Evolutionary conservation across 2,329 filamentous ascomycete species (phyloP).

Genomic region (Byssochlamys sp.): DNA sequence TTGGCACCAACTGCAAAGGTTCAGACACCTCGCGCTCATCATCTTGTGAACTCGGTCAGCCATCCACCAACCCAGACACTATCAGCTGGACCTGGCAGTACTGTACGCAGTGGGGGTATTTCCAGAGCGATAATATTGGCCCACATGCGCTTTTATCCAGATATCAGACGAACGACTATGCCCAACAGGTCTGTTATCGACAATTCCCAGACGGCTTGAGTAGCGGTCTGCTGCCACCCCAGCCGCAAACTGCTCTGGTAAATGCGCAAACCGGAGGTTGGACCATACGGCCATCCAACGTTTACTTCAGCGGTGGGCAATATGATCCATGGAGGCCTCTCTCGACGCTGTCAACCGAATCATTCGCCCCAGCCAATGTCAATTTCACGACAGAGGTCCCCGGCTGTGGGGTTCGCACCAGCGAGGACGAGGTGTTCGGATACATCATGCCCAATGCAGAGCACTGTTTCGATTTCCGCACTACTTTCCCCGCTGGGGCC

Average conservation of each 20-base stretch:
- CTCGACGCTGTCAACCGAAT: constrained; percentile 34
- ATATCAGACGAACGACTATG: constrained; percentile 38
- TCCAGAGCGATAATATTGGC: constrained; percentile 42
- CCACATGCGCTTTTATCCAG: constrained; percentile 38
- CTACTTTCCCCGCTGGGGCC: constrained; percentile 21
- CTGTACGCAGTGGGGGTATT: constrained; percentile 46
- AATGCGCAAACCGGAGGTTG: constrained; percentile 43
- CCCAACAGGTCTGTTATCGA: constrained; percentile 38
- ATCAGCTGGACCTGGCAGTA: constrained; percentile 45
- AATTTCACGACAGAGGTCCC: constrained; percentile 33
- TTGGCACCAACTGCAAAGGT: constrained; percentile 33
- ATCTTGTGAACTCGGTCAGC: constrained; percentile 30
- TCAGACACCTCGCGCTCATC: constrained; percentile 12
- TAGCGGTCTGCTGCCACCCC: constrained; percentile 32
- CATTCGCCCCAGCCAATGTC: constrained; percentile 31
- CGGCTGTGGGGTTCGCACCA: constrained; percentile 31
- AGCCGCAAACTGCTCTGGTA: constrained; percentile 28
- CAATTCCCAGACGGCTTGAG: constrained; percentile 38
- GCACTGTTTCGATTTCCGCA: constrained; percentile 43
- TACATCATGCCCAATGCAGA: constrained; percentile 37
- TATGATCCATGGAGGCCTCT: constrained; percentile 46
- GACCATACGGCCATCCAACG: constrained; percentile 43
- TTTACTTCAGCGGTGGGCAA: constrained; percentile 42
- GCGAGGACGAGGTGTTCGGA: constrained; percentile 37
- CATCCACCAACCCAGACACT: constrained; percentile 23